Evolutionary conservation across 2,329 filamentous ascomycete genomes (phyloP), one percentile per base, ranked within the genome.

Genomic region (Ceratocystiopsis brevicomis): DNA sequence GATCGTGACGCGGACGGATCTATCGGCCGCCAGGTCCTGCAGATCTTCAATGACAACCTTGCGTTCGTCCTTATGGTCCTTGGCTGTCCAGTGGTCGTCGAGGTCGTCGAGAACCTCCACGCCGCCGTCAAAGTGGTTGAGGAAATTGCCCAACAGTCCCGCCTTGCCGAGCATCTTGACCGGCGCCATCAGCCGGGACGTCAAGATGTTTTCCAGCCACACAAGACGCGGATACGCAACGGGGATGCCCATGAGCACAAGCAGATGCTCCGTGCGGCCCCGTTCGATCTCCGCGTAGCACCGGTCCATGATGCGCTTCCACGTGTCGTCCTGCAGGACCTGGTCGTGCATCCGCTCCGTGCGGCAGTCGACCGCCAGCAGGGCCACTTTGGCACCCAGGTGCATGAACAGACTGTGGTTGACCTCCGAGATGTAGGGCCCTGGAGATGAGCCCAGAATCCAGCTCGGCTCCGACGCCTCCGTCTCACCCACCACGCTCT

Each of bases 21-120:
- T 93, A 57, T 90, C 85, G 18, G 84, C 85, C 10, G 92, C 87
- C 46, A 98, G 68, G 53, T 94, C 85, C 59, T 98, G 92, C 21
- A 98, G 65, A 53, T 95, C 86, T 56, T 90, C 81, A 37, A 98
- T 75, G 48, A 96, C 69, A 59, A 83, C 80, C 48, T 78, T 83
- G 41, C 90, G 76, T 61, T 98, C 90, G 21, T 76, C 69, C 57
- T 96, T 98, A 64, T 96, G 87, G 55, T 86, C 83, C 56, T 85
- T 93, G 35, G 88, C 84, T 1, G 88, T 95, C 90, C 90, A 98
- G 57, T 98, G 88, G 58, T 96, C 90, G 56, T 95, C 88, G 11
- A 94, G 64, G 53, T 93, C 86, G 56, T 94, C 87, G 25, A 93
- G 66, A 14, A 96, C 82, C 59, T 96, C 90, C 6, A 90, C 81